These are phyloP conservation scores for Ganoderma sinense DNA, from an alignment of 1,284 basidiomycete species.

Conservation along the genomic window DNA sequence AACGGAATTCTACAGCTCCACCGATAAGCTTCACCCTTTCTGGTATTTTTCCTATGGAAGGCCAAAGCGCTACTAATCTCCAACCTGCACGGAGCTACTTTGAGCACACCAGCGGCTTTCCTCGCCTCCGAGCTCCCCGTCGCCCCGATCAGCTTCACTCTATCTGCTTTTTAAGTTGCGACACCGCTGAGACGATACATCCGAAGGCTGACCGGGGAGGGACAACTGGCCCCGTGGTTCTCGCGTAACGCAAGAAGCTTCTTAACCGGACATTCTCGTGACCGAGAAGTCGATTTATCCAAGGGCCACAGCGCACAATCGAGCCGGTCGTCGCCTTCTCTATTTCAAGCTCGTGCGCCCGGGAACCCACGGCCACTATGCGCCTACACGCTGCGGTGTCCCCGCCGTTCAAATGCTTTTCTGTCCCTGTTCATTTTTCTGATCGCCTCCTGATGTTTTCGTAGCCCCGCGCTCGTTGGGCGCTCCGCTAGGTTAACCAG, in stretches of 20 bases:
- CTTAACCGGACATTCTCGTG: background rate
- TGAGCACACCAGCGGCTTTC: background rate
- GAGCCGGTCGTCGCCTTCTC: background rate
- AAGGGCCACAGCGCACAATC: background rate
- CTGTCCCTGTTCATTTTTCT: background rate
- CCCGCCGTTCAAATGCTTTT: background rate
- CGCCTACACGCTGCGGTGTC: background rate
- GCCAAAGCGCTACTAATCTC: background rate
- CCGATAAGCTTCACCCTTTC: background rate
- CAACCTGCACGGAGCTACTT: background rate
- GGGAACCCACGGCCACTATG: background rate
- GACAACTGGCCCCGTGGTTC: background rate
- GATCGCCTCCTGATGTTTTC: background rate
- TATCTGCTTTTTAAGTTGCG: background rate
- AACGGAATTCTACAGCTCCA: background rate
- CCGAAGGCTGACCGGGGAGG: background rate
- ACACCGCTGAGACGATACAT: background rate
- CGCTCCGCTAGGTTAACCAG: background rate
- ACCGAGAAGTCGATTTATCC: background rate
- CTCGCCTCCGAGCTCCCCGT: constrained; percentile 1
- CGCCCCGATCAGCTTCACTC: background rate
- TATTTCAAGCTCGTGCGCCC: background rate
- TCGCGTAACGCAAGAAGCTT: background rate
- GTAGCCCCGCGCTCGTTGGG: background rate
- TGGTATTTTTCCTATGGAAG: background rate